phyloP scores from a whole-genome alignment of 2,329 filamentous ascomycete species.

The Pseudogymnoascus sp. region DNA sequence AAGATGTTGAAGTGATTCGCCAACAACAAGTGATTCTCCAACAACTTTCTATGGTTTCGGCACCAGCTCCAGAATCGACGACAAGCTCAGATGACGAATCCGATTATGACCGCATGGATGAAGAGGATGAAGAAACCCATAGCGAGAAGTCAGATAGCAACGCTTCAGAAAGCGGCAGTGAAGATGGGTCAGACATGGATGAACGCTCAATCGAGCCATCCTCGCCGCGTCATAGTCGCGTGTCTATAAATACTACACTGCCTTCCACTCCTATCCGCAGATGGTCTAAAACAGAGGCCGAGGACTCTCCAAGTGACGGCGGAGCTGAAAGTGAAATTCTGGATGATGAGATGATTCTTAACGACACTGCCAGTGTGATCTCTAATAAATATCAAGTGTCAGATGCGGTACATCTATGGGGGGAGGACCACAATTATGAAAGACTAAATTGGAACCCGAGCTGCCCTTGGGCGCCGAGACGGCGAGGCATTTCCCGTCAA shows the following conservation, averaged over 20 bases:
- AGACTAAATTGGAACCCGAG: background rate
- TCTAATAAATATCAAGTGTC: background rate
- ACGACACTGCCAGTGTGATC: background rate
- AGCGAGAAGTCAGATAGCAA: background rate
- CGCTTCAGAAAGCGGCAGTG: background rate
- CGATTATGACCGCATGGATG: background rate
- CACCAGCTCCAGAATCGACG: background rate
- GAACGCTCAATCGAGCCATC: background rate
- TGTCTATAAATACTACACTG: background rate
- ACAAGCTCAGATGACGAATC: background rate
- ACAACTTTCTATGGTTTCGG: background rate
- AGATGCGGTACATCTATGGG: background rate
- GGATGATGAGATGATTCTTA: background rate
- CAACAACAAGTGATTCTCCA: background rate
- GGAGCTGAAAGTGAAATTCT: background rate
- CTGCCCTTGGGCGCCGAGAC: background rate
- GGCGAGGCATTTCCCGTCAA: background rate
- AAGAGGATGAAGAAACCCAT: background rate
- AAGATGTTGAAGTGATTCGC: background rate
- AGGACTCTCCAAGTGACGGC: background rate
- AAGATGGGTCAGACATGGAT: background rate
- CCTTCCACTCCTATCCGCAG: constrained; percentile 1
- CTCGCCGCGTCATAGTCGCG: background rate
- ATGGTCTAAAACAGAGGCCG: background rate
- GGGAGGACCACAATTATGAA: background rate